Base-by-base conservation (phyloP, 2,329 filamentous ascomycete species). In the Trichoderma semiorbis region DNA sequence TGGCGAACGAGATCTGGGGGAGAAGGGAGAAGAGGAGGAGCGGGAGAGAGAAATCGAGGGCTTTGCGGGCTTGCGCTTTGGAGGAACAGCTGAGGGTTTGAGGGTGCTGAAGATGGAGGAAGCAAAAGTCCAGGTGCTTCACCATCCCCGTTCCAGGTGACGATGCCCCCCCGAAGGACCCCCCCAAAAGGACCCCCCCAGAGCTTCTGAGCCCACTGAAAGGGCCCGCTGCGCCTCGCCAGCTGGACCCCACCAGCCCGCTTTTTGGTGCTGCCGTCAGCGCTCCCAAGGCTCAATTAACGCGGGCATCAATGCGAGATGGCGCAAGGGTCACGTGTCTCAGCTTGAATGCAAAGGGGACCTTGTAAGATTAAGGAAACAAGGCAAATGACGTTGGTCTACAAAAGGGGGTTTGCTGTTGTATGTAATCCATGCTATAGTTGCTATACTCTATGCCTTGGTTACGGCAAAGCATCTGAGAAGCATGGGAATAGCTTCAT, bases 1-100 rank as follows among this genome's bases (percentile, higher is more conserved):
- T 62, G 58, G 30, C 11, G 14, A 63, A 66, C 70, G 73, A 75
- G 75, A 72, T 73, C 69, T 74, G 69, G 53, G 72, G 68, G 47
- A 14, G 47, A 14, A 28, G 18, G 26, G 60, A 71, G 70, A 60
- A 58, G 64, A 68, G 14, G 30, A 39, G 28, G 16, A 47, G 61
- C 50, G 14, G 63, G 62, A 63, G 65, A 69, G 18, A 28, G 61
- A 36, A n/a, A 47, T 39, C 18, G 39, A 43, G 64, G 26, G 64
- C 28, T 24, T 34, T 39, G 61, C 11, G 50, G 26, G 50, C 18
- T 24, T 60, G 70, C 57, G 66, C 66, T 57, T 61, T 30, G 70
- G 30, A 10, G 2, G 16, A 43, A 50, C 28, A 34, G 60, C 39
- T 55, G 69, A 69, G 72, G 66, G 58, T 63, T 74, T 43, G 39